Conservation (phyloP, 805 yeast species). For the Yamadazyma akitaensis region DNA sequence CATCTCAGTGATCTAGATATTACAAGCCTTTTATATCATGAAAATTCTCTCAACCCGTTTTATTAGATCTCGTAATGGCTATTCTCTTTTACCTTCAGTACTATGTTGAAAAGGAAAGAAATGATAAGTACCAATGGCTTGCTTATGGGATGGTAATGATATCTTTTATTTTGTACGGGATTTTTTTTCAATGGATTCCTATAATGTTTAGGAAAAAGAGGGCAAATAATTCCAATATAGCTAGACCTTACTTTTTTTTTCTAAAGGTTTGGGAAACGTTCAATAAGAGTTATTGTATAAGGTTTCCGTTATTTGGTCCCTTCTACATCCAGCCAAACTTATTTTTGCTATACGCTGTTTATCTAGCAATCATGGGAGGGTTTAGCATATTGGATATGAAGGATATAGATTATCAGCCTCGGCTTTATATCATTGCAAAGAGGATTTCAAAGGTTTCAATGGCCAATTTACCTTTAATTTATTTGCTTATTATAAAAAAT, state of each 20-base stretch:
- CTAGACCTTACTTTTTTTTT: slow-evolving; percentile 23
- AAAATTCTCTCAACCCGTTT: background rate
- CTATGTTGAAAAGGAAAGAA: slow-evolving; percentile 36
- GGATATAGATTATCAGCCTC: slow-evolving; percentile 39
- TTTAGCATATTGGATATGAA: slow-evolving; percentile 30
- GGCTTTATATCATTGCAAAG: slow-evolving; percentile 39
- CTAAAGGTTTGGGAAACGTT: slow-evolving; percentile 25
- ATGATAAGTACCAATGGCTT: slow-evolving; percentile 35
- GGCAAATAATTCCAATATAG: slow-evolving; percentile 11
- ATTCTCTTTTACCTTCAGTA: slow-evolving; percentile 38
- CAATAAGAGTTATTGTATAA: slow-evolving; percentile 21
- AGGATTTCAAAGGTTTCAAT: slow-evolving; percentile 39
- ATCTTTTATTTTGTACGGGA: slow-evolving; percentile 34
- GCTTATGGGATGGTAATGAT: slow-evolving; percentile 24
- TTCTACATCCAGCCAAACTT: slow-evolving; percentile 43
- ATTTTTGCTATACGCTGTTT: slow-evolving; percentile 23
- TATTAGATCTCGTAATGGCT: background rate
- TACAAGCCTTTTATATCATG: background rate
- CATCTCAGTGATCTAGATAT: background rate
- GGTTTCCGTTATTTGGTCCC: slow-evolving; percentile 17
- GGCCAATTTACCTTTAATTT: slow-evolving; percentile 38
- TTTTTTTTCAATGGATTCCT: slow-evolving; percentile 44
- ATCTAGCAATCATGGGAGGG: slow-evolving; percentile 24
- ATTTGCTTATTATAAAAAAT: slow-evolving; percentile 37
- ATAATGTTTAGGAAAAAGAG: slow-evolving; percentile 25